Evolutionary conservation across 805 yeast species (phyloP).

Genomic region (Suhomyces emberorum): DNA sequence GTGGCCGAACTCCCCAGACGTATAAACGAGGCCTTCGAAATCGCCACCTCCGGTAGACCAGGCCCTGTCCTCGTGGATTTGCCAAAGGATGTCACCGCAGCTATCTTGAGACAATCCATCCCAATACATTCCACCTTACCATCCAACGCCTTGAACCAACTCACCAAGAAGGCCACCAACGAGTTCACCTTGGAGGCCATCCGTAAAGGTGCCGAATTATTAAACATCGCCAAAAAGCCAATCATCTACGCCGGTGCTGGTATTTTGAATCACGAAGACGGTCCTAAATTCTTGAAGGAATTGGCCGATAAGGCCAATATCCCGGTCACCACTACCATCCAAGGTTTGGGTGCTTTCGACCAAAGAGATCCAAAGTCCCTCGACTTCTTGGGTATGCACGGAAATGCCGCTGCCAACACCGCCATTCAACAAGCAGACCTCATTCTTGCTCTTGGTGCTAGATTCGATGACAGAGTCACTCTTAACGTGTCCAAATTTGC

Average conservation of each 20-base stretch:
- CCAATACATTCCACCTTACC: constrained; percentile 81
- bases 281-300: constrained; percentile 75
- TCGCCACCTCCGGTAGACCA: constrained; percentile 93
- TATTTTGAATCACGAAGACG: constrained; percentile 72
- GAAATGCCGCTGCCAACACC: constrained; percentile 89
- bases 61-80: constrained; percentile 97
- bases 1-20: constrained; percentile 93
- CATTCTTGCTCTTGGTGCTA: constrained; percentile 91
- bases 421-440: constrained; percentile 94
- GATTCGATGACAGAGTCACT: constrained; percentile 98
- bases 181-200: constrained; percentile 75
- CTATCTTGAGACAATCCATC: constrained; percentile 79
- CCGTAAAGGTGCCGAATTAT: constrained; percentile 68
- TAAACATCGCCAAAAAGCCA: constrained; percentile 84
- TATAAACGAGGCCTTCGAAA: constrained; percentile 97
- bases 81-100: constrained; percentile 97
- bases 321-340: constrained; percentile 95
- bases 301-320: constrained; percentile 86
- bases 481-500: constrained; percentile 84
- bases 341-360: constrained; percentile 92
- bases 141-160: constrained; percentile 61
- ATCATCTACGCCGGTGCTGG: constrained; percentile 92
- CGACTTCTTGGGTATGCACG: constrained; percentile 99
- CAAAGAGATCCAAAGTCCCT: constrained; percentile 86
- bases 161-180: constrained; percentile 67